Percentiles rank a stretch among this genome's conserved stretches.
Conservation (phyloP, 2,329 filamentous ascomycete genomes). For the Microsporum ferrugineum region DNA sequence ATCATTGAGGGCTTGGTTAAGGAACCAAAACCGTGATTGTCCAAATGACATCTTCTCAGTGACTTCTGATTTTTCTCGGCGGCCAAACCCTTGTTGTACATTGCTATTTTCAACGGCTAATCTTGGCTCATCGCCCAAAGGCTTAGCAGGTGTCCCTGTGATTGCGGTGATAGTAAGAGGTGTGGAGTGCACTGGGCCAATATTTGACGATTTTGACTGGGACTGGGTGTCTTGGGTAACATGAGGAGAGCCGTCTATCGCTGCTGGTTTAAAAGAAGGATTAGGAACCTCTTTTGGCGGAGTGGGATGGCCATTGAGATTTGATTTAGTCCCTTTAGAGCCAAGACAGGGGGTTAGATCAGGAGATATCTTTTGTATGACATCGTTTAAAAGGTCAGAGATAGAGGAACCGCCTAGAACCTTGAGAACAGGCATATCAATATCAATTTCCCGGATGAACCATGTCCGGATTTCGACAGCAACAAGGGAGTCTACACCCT, state of each 20-base stretch:
- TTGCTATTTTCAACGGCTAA: background rate
- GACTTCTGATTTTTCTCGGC: background rate
- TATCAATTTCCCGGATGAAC: slow-evolving; percentile 12
- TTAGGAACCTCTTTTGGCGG: background rate
- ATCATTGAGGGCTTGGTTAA: slow-evolving; percentile 20
- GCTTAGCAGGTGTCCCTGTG: background rate
- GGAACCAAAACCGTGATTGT: slow-evolving; percentile 31
- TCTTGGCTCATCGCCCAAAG: background rate
- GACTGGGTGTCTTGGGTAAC: background rate
- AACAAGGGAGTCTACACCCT: slow-evolving; percentile 14
- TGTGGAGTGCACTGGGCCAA: background rate
- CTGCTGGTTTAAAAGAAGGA: background rate
- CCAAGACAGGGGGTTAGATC: background rate
- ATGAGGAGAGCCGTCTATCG: background rate
- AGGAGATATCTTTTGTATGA: background rate
- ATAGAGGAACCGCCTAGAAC: slow-evolving; percentile 9
- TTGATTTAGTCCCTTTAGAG: background rate
- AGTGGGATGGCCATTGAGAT: background rate
- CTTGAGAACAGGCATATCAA: slow-evolving; percentile 13
- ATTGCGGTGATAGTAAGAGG: background rate
- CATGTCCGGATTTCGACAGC: slow-evolving; percentile 14
- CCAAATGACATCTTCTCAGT: slow-evolving; percentile 24
- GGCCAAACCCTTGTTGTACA: background rate
- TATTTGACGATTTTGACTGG: background rate
- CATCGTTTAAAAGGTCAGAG: slow-evolving; percentile 8